Conservation (phyloP, 2,329 filamentous ascomycete genomes). For the Dothideomycetes sp. region DNA sequence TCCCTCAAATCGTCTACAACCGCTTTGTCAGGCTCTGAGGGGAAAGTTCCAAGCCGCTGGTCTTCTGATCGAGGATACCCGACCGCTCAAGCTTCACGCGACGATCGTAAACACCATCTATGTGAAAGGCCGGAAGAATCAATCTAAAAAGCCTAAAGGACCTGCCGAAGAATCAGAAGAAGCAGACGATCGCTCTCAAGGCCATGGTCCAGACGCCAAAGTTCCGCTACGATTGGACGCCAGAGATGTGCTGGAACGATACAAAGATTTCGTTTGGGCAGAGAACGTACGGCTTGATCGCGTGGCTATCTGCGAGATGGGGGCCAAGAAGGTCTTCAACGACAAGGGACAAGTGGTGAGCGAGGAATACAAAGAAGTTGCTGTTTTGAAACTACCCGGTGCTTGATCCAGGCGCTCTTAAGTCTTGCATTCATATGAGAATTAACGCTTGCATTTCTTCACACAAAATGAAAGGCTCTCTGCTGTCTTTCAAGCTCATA, state of each 20-base stretch:
- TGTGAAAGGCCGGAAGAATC: constrained; percentile 32
- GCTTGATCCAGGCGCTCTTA: background rate
- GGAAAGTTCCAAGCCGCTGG: constrained; percentile 43
- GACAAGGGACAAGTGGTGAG: constrained; percentile 36
- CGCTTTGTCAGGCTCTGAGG: constrained; percentile 48
- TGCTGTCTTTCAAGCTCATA: no score
- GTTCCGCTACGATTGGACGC: constrained; percentile 32
- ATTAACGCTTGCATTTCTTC: no score
- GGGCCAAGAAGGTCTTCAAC: constrained; percentile 55
- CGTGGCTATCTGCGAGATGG: constrained; percentile 78
- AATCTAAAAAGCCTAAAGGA: background rate
- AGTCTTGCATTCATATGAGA: background rate
- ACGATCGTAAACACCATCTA: constrained; percentile 84
- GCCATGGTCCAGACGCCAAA: constrained; percentile 23
- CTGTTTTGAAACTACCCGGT: constrained; percentile 6
- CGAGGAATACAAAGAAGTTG: constrained; percentile 43
- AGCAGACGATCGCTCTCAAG: constrained; percentile 12
- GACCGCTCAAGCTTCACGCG: constrained; percentile 66
- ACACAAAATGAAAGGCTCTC: no score
- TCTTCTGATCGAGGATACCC: constrained; percentile 45
- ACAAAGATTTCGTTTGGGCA: constrained; percentile 60
- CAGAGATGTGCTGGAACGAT: constrained; percentile 36
- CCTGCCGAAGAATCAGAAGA: constrained; percentile 6
- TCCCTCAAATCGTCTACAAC: constrained; percentile 36
- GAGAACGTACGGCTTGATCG: constrained; percentile 54